Evolutionary conservation across 2,329 filamentous ascomycete genomes (phyloP).

Genomic region (Dothistroma pini): DNA sequence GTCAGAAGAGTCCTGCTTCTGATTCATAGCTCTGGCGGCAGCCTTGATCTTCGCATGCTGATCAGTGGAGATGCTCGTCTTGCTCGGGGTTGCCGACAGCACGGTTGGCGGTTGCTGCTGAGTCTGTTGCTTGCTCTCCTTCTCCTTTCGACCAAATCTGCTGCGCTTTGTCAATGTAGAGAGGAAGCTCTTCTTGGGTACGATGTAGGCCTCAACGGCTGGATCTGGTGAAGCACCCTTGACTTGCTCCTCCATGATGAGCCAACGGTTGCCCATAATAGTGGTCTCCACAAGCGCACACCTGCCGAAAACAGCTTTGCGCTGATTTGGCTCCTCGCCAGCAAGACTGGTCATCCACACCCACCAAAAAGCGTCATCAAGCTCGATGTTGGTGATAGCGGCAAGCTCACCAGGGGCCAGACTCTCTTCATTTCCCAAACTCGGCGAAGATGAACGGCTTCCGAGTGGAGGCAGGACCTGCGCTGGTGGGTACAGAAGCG

Average conservation of each 20-base stretch:
- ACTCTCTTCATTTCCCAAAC: constrained; percentile 59
- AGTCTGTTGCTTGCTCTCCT: constrained; percentile 53
- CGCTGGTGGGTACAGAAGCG: constrained; percentile 80
- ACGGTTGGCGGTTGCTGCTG: constrained; percentile 39
- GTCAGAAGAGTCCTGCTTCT: constrained; percentile 50
- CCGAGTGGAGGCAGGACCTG: constrained; percentile 80
- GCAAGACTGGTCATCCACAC: constrained; percentile 98
- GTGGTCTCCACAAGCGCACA: constrained; percentile 89
- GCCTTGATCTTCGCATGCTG: constrained; percentile 92
- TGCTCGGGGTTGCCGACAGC: constrained; percentile 59
- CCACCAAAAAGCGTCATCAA: constrained; percentile 99
- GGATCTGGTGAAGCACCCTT: constrained; percentile 86
- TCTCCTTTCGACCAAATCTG: constrained; percentile 65
- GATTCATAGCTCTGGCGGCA: constrained; percentile 79
- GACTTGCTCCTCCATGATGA: constrained; percentile 94
- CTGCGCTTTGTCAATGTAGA: constrained; percentile 79
- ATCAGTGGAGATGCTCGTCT: constrained; percentile 80
- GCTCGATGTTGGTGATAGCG: constrained; percentile 77
- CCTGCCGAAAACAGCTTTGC: constrained; percentile 90
- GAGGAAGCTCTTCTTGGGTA: constrained; percentile 76
- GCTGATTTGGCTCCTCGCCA: constrained; percentile 75
- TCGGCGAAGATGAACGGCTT: constrained; percentile 19
- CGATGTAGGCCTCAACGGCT: constrained; percentile 81
- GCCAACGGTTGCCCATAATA: constrained; percentile 78
- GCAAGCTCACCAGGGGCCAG: constrained; percentile 91